These are phyloP conservation scores for Salix arbutifolia DNA, from an alignment of 345 rosid species.

Conservation along the genomic window DNA sequence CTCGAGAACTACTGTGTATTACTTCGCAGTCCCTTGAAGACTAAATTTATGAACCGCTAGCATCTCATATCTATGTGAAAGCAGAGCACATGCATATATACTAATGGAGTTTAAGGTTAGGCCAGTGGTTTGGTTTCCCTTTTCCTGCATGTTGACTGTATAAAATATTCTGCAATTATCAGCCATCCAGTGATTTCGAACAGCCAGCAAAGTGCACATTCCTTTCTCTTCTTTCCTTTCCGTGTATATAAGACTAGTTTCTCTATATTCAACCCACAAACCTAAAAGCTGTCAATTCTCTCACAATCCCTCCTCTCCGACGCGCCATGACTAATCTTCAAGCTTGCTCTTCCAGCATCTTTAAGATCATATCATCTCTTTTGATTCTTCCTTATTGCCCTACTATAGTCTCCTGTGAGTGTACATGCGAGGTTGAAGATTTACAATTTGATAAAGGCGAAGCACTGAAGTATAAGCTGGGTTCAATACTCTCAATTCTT, in stretches of 20 bases:
- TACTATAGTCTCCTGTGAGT: conserved; percentile 17
- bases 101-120: too few species aligned
- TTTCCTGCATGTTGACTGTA: too few species aligned
- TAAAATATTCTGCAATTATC: too few species aligned
- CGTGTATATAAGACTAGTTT: not conserved
- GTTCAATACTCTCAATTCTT: conserved; percentile 52
- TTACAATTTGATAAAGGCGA: conserved; percentile 2
- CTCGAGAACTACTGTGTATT: too few species aligned
- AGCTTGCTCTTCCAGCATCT: not conserved
- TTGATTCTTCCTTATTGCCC: conserved; percentile 15
- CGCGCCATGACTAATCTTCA: conserved; percentile 11
- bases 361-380: not conserved
- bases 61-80: too few species aligned
- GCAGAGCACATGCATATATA: too few species aligned
- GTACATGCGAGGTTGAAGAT: conserved; percentile 22
- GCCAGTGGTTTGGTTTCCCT: too few species aligned
- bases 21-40: too few species aligned
- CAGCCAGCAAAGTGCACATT: not conserved
- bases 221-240: not conserved
- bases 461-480: conserved; percentile 38
- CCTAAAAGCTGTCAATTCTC: too few species aligned
- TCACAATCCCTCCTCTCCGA: not conserved
- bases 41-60: too few species aligned
- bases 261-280: not conserved
- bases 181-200: too few species aligned